These are phyloP conservation scores for Mycosarcoma maydis DNA, from an alignment of 1,284 basidiomycete species.

Conservation along the genomic window DNA sequence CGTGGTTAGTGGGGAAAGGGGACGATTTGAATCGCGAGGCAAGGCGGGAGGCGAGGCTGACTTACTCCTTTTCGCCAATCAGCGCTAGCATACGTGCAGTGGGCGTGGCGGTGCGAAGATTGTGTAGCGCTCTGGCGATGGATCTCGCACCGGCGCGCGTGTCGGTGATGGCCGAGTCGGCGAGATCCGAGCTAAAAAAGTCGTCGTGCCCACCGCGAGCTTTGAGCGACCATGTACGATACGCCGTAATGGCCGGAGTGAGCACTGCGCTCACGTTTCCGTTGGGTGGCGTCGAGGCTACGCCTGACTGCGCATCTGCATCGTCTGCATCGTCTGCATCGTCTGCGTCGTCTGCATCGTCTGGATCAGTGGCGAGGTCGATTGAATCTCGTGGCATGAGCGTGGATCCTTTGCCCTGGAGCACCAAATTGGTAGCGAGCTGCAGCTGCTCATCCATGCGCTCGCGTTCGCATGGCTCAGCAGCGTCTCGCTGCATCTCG, in stretches of 20 bases:
- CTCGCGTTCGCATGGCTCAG: neutral
- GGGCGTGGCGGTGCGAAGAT: slow-evolving; percentile 4
- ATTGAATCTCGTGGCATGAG: slow-evolving; percentile 27
- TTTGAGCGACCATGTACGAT: slow-evolving; percentile 57
- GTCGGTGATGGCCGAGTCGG: slow-evolving; percentile 25
- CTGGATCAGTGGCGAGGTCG: slow-evolving; percentile 14
- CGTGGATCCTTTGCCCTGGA: slow-evolving; percentile 6
- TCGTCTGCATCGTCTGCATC: neutral
- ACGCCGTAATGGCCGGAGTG: slow-evolving; percentile 57
- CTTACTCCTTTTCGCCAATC: slow-evolving; percentile 56
- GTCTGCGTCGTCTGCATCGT: neutral
- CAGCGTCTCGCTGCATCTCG: slow-evolving; percentile 11
- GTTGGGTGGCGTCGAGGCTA: too few species aligned
- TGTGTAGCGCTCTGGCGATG: slow-evolving; percentile 20
- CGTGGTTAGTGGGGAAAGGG: too few species aligned
- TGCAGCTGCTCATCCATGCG: slow-evolving; percentile 25
- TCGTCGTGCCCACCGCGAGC: slow-evolving; percentile 58
- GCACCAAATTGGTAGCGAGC: slow-evolving; percentile 22
- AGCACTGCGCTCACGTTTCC: slow-evolving; percentile 50
- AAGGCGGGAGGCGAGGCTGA: slow-evolving; percentile 1
- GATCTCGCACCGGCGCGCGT: slow-evolving; percentile 10
- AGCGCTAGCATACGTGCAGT: slow-evolving; percentile 46
- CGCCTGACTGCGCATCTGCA: neutral
- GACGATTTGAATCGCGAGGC: too few species aligned
- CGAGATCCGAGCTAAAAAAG: slow-evolving; percentile 57